Evolutionary conservation across 2,329 filamentous ascomycete genomes (phyloP), one percentile per base, ranked within the genome.

Genomic region (Cladorrhinum sp.): DNA sequence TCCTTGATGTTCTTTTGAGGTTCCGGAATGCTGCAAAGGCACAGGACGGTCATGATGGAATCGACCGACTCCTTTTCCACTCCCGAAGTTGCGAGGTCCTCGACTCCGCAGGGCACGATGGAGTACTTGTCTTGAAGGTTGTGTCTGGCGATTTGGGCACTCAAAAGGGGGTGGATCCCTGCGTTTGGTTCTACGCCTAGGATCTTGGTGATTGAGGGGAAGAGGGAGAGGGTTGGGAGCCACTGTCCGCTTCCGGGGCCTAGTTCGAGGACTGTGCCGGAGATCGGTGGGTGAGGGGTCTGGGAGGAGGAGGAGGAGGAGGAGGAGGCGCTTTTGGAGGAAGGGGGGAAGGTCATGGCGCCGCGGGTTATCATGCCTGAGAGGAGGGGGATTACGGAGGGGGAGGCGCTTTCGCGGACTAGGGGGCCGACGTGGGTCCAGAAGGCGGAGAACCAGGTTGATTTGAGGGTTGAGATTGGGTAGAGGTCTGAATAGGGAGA

Each of bases 141-240:
- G 1, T 83, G 78, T 1, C 78, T 77, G 10, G 72, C 69, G 3
- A 87, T 77, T 21, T 78, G 79, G 42, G 71, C 68, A 1, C 75
- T 72, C 56, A 90, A 73, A 4, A 72, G 71, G 0, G 70, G 70
- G 64, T 86, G 82, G 58, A 83, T 81, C 36, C 76, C 78, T 0
- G 70, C 58, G 69, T 88, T 89, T 2, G 87, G 87, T 73, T 90
- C 87, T 3, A 89, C 79, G 58, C 86, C 87, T 66, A 84, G 87
- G 49, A 89, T 75, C 30, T 76, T 78, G 30, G 73, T 77, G 58
- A 83, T 51, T 18, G 20, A 10, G 9, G 24, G 30, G 24, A 61
- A 57, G 39, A 36, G 28, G 33, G 65, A 54, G 48, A 86, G 84
- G 18, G 86, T 71, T 36, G 81, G 76, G 3, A 84, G 79, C 85